Conservation (phyloP, 1,284 basidiomycete genomes). For the Tylopilus sp. region DNA sequence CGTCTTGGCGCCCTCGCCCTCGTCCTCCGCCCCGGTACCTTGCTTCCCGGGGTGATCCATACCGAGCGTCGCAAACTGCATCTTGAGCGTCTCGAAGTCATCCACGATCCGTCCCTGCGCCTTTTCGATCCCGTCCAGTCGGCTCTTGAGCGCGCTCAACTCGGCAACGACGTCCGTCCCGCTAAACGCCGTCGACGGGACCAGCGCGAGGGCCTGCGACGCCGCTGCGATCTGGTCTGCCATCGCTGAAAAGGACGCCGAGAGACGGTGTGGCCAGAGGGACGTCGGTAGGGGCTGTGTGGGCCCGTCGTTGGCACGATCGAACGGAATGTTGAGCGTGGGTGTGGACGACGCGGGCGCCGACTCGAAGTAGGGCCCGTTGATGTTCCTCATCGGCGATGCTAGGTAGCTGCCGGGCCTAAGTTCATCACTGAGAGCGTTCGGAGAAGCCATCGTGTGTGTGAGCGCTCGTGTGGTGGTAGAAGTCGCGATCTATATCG, state of each 20-base stretch:
- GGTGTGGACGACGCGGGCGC: conserved; percentile 12
- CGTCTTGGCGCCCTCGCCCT: no score
- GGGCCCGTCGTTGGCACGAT: neutral
- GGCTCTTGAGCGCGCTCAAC: no score
- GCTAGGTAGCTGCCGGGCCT: neutral
- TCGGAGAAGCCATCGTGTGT: neutral
- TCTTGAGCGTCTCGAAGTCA: no score
- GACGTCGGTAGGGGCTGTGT: conserved; percentile 5
- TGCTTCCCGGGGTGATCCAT: no score
- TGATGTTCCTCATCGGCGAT: conserved; percentile 4
- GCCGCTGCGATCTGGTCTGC: conserved; percentile 41
- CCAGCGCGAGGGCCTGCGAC: conserved; percentile 13
- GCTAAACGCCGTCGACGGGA: no score
- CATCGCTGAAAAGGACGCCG: conserved; percentile 38
- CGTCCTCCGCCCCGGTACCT: no score
- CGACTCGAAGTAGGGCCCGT: neutral
- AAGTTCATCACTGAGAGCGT: neutral
- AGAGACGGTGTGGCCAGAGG: conserved; percentile 34
- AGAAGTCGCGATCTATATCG: neutral
- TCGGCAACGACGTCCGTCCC: no score
- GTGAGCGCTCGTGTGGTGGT: neutral
- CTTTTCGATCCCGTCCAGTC: no score
- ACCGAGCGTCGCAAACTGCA: no score
- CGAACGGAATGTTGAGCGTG: conserved; percentile 21
- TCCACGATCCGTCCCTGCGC: no score